Base-by-base conservation (phyloP, 352 stramenopile species). In the Pythium brachiatum region DNA sequence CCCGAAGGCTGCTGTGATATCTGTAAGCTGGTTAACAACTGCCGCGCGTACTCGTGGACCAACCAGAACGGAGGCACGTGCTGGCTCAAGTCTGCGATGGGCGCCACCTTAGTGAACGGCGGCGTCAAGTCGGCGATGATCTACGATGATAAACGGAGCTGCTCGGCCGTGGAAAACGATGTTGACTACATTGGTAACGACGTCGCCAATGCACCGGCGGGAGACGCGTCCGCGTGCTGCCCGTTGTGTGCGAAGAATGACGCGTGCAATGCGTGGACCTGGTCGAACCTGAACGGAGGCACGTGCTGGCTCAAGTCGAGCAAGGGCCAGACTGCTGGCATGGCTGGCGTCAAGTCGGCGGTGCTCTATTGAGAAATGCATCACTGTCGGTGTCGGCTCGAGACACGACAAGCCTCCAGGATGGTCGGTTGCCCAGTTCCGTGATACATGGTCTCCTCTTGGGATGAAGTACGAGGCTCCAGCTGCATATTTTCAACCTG, bases 51-150 rank as follows among this genome's bases (percentile, higher is more conserved):
- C 54, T 57, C 63, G n/a, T 72, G 60, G 63, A 69, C 47, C 16
- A 64, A 62, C 44, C 62, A 66, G 46, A 50, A 44, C 5, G 60
- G 64, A 11, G 63, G 58, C 16, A 75, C 60, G 4, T 72, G 68
- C 47, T 75, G 64, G 68, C 51, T 75, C 43, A 75, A 75, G 64
- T n/a, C 34, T 12, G 34, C 8, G 5, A 2, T 3, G 7, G 13
- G 34, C 13, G 34, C n/a, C n/a, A n/a, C n/a, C n/a, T n/a, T 9
- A 9, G 9, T 34, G 5, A 11, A 11, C 5, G 29, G 5, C 9
- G 34, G 34, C 13, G 34, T 18, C 8, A 41, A 3, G 4, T 41
- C 34, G 8, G 8, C 8, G 8, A n/a, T 18, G 34, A 9, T 18
- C 34, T n/a, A 9, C 13, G 29, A 11, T 9, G 29, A 11, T 34